These are phyloP conservation scores for Strombidium stylifer DNA, from an alignment of 73 alveolate genomes.

Conservation along the genomic window DNA sequence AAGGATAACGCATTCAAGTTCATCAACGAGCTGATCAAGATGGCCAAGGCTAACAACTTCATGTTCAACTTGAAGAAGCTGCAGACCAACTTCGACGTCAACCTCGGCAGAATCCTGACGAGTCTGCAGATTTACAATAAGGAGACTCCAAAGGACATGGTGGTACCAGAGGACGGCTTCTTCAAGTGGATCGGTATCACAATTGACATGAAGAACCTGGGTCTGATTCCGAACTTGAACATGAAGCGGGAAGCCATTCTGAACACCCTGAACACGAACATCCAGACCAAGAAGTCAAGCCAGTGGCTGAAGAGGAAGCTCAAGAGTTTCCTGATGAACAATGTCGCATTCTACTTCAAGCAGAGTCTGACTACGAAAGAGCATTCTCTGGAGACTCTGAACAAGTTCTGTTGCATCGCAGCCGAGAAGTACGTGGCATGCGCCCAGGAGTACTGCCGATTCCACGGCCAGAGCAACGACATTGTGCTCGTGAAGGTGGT, in stretches of 20 bases:
- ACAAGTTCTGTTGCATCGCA: conserved; percentile 34
- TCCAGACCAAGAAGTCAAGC: conserved; percentile 42
- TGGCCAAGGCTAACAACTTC: conserved; percentile 34
- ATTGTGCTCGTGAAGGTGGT: conserved; percentile 7
- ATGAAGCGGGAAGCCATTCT: conserved; percentile 35
- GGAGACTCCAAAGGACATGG: conserved; percentile 5
- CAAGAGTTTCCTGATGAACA: conserved; percentile 59
- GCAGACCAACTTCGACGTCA: conserved; percentile 49
- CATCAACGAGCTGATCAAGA: conserved; percentile 44
- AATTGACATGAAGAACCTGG: conserved; percentile 46
- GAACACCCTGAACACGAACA: conserved; percentile 54
- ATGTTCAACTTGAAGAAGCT: conserved; percentile 63
- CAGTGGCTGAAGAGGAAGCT: conserved; percentile 66
- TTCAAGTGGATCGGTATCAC: conserved; percentile 67
- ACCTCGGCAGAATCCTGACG: conserved; percentile 23
- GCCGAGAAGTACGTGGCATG: conserved; percentile 57
- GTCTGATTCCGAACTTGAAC: conserved; percentile 40
- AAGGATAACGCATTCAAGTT: conserved; percentile 45
- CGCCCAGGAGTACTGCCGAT: conserved; percentile 37
- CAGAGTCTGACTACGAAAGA: conserved; percentile 25
- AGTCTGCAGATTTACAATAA: no score
- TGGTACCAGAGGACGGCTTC: neutral
- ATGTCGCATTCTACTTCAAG: conserved; percentile 49
- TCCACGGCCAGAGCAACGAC: conserved; percentile 21
- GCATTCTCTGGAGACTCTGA: conserved; percentile 40